Evolutionary conservation across 495 filamentous ascomycete species (phyloP).

Genomic region (Penicillium turbatum): DNA sequence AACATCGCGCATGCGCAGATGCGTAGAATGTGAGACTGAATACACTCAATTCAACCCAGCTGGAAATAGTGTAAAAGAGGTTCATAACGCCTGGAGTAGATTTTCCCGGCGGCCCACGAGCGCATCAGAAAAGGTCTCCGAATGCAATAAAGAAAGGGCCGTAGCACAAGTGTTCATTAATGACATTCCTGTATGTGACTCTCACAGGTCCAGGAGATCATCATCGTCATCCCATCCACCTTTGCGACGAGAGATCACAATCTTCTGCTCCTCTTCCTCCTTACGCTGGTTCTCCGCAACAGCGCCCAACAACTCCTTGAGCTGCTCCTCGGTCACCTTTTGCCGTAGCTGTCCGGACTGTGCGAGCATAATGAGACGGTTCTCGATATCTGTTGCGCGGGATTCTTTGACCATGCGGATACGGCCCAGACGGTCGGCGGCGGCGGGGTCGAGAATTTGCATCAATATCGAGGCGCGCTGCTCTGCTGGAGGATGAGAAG

Average conservation of each 20-base stretch:
- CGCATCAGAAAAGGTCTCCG: conserved; percentile 4
- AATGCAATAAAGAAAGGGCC: conserved; percentile 5
- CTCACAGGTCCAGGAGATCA: conserved; percentile 64
- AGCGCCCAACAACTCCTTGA: conserved; percentile 84
- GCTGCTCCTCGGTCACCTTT: conserved; percentile 87
- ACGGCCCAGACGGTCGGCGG: conserved; percentile 85
- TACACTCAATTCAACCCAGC: background rate
- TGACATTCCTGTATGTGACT: background rate
- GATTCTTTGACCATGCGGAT: conserved; percentile 95
- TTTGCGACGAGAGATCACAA: conserved; percentile 79
- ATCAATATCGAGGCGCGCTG: conserved; percentile 69
- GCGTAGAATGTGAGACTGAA: background rate
- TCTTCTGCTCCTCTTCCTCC: conserved; percentile 64
- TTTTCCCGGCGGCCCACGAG: conserved; percentile 2
- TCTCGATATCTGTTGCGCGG: conserved; percentile 86
- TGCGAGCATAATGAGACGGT: conserved; percentile 86
- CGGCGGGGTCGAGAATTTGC: conserved; percentile 92
- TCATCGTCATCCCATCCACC: conserved; percentile 86
- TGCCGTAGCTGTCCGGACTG: conserved; percentile 77
- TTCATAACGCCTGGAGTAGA: conserved; percentile 16
- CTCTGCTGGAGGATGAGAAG: conserved; percentile 29
- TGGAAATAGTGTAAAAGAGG: conserved; percentile 6
- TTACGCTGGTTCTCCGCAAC: conserved; percentile 66
- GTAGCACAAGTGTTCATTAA: background rate
- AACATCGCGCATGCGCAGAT: conserved; percentile 4